Base-by-base conservation (phyloP, 139 green algal species). In the Tetradesmus lagerheimii region DNA sequence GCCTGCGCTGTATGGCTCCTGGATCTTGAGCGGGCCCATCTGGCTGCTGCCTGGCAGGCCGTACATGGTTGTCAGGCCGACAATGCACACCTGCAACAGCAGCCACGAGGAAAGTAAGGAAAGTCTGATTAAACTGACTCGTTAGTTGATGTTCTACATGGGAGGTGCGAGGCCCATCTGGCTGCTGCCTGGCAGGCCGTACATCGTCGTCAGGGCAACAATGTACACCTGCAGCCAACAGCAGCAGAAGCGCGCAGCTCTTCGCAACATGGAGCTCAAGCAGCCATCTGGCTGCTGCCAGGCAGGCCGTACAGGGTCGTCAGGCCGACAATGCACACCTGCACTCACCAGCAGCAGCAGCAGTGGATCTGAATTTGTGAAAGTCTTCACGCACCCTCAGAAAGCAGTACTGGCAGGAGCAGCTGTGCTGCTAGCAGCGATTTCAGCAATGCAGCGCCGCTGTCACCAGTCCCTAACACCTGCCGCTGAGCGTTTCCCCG, bases 271-370 rank as follows among this genome's bases (percentile, higher is more conserved):
- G 57, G 12, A 91, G 71, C 62, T 83, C 78, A 4, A 91, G 27
- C 0, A 80, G 80, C 76, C 45, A 85, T 77, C 38, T 76, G 34
- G 43, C 34, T 57, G 34, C 62, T 71, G 80, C 45, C 38, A 3
- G 80, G 80, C 9, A 86, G 80, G 45, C 45, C 80, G 16, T 86
- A 86, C 45, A 74, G 15, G 18, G 88, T 91, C 12, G 88, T 87
- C 47, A 91, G 88, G 4, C 88, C 88, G 66, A 91, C 53, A 9
- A 88, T 91, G 80, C 88, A 91, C n/a, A 31, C n/a, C 50, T 41
- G 16, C 16, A 29, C 75, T n/a, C n/a, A 81, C 11, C 62, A 74
- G 25, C 62, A 74, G 45, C 45, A 57, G 45, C 45, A 57, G 1
- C 11, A 57, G 45, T 57, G 11, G 14, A 12, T 57, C 45, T 12